These are phyloP conservation scores for Stylosanthes scabra DNA, from an alignment of 331 rosid species.

Conservation along the genomic window DNA sequence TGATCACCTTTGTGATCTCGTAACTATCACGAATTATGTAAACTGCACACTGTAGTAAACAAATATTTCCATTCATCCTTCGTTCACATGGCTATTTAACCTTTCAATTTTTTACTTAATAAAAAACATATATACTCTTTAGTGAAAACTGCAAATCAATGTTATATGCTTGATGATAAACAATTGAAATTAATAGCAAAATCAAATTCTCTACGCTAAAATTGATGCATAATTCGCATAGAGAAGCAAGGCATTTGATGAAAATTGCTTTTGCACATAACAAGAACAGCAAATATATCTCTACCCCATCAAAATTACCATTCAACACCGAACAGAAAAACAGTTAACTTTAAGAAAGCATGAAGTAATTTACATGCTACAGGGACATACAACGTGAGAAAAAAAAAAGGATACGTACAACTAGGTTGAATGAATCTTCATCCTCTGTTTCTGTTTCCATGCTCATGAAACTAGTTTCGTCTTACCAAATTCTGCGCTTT, in stretches of 20 bases:
- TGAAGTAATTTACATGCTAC: constrained; percentile 11
- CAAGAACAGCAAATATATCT: constrained; percentile 12
- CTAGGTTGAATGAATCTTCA: constrained; percentile 13
- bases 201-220: not conserved
- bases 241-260: not conserved
- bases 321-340: not conserved
- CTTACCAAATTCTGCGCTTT: constrained; percentile 8
- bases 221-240: not conserved
- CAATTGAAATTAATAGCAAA: not conserved
- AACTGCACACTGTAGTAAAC: not conserved
- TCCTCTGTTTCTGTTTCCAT: constrained; percentile 3
- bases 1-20: constrained; percentile 2
- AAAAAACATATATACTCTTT: no score
- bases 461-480: constrained; percentile 27
- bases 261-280: constrained; percentile 4
- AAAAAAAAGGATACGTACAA: constrained; percentile 4
- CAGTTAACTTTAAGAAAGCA: constrained; percentile 22
- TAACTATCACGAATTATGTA: not conserved
- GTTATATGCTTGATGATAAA: no score
- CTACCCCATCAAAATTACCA: not conserved
- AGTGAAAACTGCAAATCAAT: no score
- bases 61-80: not conserved
- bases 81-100: not conserved
- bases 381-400: not conserved
- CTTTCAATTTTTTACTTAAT: no score